Percentiles rank a stretch among this genome's conserved stretches.
These are phyloP conservation scores for Ambrosia trifida DNA, from an alignment of 129 eudicot species.

Conservation along the genomic window DNA sequence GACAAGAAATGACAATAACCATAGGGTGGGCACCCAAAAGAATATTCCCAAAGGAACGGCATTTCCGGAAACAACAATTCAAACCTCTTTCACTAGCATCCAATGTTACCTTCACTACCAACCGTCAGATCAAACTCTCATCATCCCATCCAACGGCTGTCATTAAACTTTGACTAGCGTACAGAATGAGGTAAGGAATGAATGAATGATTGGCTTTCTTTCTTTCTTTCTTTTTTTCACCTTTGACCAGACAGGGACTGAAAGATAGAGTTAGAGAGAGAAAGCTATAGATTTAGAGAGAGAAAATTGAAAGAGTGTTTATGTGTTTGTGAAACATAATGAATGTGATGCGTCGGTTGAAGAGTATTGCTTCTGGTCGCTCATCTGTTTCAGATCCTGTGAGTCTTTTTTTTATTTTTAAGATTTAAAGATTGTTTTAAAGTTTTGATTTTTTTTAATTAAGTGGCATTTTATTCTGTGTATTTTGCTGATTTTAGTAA, in stretches of 20 bases:
- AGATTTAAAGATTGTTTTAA: too few species aligned
- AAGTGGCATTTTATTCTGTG: too few species aligned
- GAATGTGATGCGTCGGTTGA: constrained; percentile 93
- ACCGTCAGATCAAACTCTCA: constrained; percentile 25
- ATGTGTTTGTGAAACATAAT: constrained; percentile 39
- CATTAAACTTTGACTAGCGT: constrained; percentile 32
- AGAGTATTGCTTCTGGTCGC: constrained; percentile 95
- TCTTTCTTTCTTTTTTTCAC: constrained; percentile 27
- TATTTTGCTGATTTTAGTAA: background rate
- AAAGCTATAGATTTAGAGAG: constrained; percentile 37
- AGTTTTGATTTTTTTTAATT: too few species aligned
- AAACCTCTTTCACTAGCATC: constrained; percentile 37
- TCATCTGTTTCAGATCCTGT: constrained; percentile 93
- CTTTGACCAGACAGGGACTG: constrained; percentile 34
- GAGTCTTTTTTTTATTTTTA: constrained; percentile 9
- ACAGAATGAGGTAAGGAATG: constrained; percentile 37
- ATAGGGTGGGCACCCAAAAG: constrained; percentile 30
- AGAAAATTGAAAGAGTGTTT: constrained; percentile 27
- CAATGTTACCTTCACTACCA: constrained; percentile 27
- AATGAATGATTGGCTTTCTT: constrained; percentile 34
- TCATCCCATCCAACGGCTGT: constrained; percentile 25
- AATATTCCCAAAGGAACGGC: constrained; percentile 34
- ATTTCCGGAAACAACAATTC: constrained; percentile 25
- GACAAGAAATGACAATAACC: background rate
- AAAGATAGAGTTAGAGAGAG: constrained; percentile 28